Percentiles rank a stretch among this genome's conserved stretches.
Conservation (phyloP, 1,284 basidiomycete genomes). For the Sphaerobolus stellatus region DNA sequence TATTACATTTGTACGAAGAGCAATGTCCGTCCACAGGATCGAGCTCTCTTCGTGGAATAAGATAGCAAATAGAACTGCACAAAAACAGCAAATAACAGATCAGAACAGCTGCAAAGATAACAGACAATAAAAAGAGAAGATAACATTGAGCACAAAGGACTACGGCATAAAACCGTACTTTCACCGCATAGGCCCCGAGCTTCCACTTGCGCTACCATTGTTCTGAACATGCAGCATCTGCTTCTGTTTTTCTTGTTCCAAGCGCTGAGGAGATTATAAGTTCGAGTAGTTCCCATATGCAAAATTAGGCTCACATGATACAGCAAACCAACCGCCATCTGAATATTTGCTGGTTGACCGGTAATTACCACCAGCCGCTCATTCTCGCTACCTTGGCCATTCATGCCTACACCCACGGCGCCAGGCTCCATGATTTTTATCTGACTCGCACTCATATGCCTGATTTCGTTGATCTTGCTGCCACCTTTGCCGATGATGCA, state of each 20-base stretch:
- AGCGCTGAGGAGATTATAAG: conserved; percentile 47
- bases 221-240: conserved; percentile 37
- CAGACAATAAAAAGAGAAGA: neutral
- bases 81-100: neutral
- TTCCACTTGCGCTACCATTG: neutral
- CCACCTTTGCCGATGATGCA: conserved; percentile 99
- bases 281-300: conserved; percentile 11
- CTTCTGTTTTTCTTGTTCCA: conserved; percentile 88
- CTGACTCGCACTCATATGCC: conserved; percentile 89
- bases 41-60: too few relatives aligned
- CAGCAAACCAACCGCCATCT: conserved; percentile 92
- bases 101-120: neutral
- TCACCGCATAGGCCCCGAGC: conserved; percentile 12
- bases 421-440: conserved; percentile 99
- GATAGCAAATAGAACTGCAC: neutral
- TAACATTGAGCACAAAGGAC: too few relatives aligned
- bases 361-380: conserved; percentile 94
- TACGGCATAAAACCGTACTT: too few relatives aligned
- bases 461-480: conserved; percentile 98
- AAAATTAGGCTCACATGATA: conserved; percentile 68
- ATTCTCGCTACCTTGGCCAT: conserved; percentile 65
- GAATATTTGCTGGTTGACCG: conserved; percentile 91
- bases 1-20: too few relatives aligned
- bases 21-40: too few relatives aligned
- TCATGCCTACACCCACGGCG: conserved; percentile 64